Evolutionary conservation across 2,329 filamentous ascomycete genomes (phyloP).

Genomic region (Chrysosporium keratinophilum): DNA sequence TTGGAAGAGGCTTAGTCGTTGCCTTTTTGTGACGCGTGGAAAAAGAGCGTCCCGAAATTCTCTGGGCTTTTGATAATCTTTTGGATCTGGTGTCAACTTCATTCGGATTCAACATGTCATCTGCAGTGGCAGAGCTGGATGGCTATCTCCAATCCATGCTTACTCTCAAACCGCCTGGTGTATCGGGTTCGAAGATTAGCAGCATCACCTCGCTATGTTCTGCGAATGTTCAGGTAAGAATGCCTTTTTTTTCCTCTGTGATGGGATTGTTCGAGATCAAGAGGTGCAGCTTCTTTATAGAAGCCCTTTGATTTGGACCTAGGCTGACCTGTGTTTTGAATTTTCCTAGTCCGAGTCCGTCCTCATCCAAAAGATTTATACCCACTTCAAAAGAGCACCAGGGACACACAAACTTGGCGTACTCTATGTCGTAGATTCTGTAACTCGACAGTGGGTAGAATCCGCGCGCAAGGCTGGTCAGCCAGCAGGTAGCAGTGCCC

Average conservation of each 20-base stretch:
- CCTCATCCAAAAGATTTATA: conserved; percentile 91
- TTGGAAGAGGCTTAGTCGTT: neutral
- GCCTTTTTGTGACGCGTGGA: neutral
- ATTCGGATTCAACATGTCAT: conserved; percentile 49
- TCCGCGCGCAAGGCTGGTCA: conserved; percentile 81
- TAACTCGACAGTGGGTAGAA: conserved; percentile 97
- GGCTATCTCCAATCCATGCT: conserved; percentile 84
- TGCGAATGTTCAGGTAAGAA: conserved; percentile 75
- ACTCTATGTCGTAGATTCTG: conserved; percentile 99
- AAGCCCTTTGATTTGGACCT: neutral
- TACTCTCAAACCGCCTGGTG: conserved; percentile 80
- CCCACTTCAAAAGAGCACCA: conserved; percentile 90
- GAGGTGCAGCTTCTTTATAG: neutral
- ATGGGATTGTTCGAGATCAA: neutral
- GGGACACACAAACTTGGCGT: conserved; percentile 96
- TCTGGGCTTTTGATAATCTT: neutral
- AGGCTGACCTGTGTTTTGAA: conserved; percentile 19
- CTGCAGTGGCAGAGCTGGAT: conserved; percentile 84
- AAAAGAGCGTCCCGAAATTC: neutral
- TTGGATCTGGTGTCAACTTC: conserved; percentile 4
- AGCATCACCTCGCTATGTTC: conserved; percentile 80
- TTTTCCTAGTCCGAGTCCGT: conserved; percentile 72
- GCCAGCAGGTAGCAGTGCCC: conserved; percentile 65
- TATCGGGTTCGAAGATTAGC: conserved; percentile 84
- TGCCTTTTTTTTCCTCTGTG: conserved; percentile 12